These are phyloP conservation scores for Streptanthus diversifolius DNA, from an alignment of 345 rosid species.

Conservation along the genomic window DNA sequence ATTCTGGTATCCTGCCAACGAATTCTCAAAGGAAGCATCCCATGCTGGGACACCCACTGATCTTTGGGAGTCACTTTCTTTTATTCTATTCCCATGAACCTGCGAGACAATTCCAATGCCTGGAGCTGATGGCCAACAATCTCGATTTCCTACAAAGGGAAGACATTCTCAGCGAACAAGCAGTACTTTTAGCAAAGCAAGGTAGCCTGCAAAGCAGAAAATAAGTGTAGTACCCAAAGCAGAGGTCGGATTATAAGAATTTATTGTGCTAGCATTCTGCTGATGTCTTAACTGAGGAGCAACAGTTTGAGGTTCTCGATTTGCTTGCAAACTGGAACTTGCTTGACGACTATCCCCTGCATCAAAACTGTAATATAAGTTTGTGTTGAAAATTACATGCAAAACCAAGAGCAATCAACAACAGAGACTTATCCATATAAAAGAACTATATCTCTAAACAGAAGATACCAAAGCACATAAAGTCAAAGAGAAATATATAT, in stretches of 20 bases:
- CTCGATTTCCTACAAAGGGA: constrained; percentile 38
- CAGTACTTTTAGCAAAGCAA: constrained; percentile 1
- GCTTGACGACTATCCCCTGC: constrained; percentile 64
- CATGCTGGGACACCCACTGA: constrained; percentile 56
- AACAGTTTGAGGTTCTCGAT: constrained; percentile 38
- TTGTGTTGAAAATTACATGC: constrained; percentile 7
- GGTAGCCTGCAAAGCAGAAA: constrained; percentile 10
- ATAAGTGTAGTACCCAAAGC: constrained; percentile 41
- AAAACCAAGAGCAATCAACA: constrained; percentile 2
- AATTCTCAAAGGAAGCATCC: constrained; percentile 59
- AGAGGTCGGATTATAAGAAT: constrained; percentile 34
- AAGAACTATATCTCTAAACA: background rate
- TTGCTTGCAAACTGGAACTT: constrained; percentile 40
- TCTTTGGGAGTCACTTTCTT: constrained; percentile 46
- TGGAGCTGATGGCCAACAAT: constrained; percentile 37
- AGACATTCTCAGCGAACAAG: constrained; percentile 20
- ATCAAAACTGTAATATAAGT: constrained; percentile 26
- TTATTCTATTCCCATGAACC: constrained; percentile 40
- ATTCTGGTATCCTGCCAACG: constrained; percentile 39
- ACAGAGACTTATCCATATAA: constrained; percentile 5
- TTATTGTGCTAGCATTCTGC: constrained; percentile 34
- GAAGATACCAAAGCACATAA: background rate
- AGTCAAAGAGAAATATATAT: background rate
- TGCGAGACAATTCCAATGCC: constrained; percentile 33
- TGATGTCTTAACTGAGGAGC: constrained; percentile 32